Percentiles rank a stretch among this genome's conserved stretches.
phyloP scores from a whole-genome alignment of 257 asterid species.

The Penstemon davidsonii region DNA sequence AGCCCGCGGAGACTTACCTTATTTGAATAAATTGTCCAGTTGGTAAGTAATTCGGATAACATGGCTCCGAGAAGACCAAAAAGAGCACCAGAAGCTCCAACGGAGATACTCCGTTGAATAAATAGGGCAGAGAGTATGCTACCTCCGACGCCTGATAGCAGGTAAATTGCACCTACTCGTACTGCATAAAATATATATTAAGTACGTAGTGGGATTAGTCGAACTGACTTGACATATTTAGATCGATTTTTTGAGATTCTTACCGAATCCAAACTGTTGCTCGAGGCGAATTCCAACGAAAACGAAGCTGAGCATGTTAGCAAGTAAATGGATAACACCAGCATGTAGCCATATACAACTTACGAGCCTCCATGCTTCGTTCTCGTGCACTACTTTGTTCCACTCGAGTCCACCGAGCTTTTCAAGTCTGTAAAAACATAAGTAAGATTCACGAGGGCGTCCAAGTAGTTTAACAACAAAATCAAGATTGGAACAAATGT shows the following conservation, averaged over 20 bases:
- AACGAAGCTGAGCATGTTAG: conserved; percentile 89
- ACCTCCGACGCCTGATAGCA: conserved; percentile 88
- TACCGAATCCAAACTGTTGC: conserved; percentile 97
- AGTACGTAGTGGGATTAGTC: conserved; percentile 6
- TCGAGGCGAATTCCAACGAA: conserved; percentile 92
- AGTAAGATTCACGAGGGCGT: not conserved
- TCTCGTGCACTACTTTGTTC: conserved; percentile 65
- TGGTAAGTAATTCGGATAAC: conserved; percentile 62
- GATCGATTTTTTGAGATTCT: conserved; percentile 10
- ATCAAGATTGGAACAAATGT: not conserved
- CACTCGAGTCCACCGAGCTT: conserved; percentile 83
- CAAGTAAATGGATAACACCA: conserved; percentile 85
- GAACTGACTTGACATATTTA: not conserved
- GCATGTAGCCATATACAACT: conserved; percentile 96
- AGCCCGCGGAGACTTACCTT: conserved; percentile 39
- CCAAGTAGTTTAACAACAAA: conserved; percentile 3
- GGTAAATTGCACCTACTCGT: conserved; percentile 75
- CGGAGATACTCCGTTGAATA: conserved; percentile 56
- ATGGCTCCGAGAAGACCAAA: conserved; percentile 75
- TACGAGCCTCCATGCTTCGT: conserved; percentile 86
- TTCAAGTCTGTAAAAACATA: conserved; percentile 58
- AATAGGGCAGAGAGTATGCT: conserved; percentile 76
- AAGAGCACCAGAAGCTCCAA: conserved; percentile 72
- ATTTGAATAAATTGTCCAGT: conserved; percentile 65
- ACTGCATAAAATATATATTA: conserved; percentile 45